Conservation (phyloP, 129 eudicot genomes). For the Cynara cardunculus region DNA sequence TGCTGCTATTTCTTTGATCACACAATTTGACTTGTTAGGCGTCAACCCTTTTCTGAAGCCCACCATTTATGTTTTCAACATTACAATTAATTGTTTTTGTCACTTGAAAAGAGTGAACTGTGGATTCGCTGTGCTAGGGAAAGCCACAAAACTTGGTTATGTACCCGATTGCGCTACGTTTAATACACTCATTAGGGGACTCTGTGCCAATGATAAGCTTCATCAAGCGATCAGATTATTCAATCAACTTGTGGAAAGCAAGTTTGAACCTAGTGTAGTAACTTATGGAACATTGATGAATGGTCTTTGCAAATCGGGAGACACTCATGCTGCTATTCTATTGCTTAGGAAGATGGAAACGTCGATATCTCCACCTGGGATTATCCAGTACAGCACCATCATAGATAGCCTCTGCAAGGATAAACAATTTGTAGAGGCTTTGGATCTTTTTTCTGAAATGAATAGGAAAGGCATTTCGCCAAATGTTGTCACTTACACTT, state of each 20-base stretch:
- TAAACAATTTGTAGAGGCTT: slow-evolving; percentile 14
- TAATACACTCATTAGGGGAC: slow-evolving; percentile 32
- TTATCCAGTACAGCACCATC: slow-evolving; percentile 19
- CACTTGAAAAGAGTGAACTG: slow-evolving; percentile 21
- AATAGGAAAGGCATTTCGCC: slow-evolving; percentile 17
- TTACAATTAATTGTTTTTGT: slow-evolving; percentile 17
- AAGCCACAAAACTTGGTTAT: slow-evolving; percentile 28
- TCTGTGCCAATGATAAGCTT: slow-evolving; percentile 18
- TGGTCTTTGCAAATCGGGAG: slow-evolving; percentile 24
- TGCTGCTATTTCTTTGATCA: slow-evolving; percentile 27
- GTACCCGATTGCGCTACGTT: slow-evolving; percentile 25
- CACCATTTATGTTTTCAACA: slow-evolving; percentile 27
- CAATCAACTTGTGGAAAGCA: slow-evolving; percentile 1
- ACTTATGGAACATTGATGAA: slow-evolving; percentile 30
- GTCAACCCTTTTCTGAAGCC: slow-evolving; percentile 13
- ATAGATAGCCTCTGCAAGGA: slow-evolving; percentile 27
- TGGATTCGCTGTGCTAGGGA: slow-evolving; percentile 28
- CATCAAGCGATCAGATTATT: slow-evolving; percentile 17
- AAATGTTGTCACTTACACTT: slow-evolving; percentile 30
- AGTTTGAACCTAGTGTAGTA: slow-evolving; percentile 20
- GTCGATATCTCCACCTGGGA: slow-evolving; percentile 16
- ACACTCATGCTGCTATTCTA: slow-evolving; percentile 10
- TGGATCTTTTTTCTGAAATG: slow-evolving; percentile 23
- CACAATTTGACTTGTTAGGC: slow-evolving; percentile 24
- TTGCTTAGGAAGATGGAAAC: slow-evolving; percentile 25